These are phyloP conservation scores for Fraxinus floribunda DNA, from an alignment of 305 asterid species.

Conservation along the genomic window DNA sequence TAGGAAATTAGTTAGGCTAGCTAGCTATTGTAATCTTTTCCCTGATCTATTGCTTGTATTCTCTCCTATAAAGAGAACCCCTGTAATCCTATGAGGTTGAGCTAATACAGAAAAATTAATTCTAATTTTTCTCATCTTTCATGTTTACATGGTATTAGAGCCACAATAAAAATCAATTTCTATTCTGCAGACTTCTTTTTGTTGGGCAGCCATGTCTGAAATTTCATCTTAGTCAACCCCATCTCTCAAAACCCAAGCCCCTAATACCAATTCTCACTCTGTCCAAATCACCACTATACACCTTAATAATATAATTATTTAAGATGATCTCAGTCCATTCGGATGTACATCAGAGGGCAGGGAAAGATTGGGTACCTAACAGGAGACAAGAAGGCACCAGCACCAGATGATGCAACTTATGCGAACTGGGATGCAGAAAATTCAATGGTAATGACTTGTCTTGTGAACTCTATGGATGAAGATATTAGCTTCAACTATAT, in stretches of 20 bases:
- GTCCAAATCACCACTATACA: background rate
- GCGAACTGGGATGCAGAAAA: background rate
- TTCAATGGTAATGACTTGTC: background rate
- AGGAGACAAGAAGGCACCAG: background rate
- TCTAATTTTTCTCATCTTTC: background rate
- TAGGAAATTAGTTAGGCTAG: background rate
- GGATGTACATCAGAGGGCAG: background rate
- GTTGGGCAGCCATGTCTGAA: background rate
- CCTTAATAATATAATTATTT: too few species aligned
- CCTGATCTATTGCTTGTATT: background rate
- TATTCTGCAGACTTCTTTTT: background rate
- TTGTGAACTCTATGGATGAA: background rate
- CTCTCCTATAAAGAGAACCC: background rate
- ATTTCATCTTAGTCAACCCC: background rate
- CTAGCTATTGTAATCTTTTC: background rate
- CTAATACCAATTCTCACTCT: background rate
- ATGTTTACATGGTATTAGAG: background rate
- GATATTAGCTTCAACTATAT: background rate
- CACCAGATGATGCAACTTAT: background rate
- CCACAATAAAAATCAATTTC: background rate
- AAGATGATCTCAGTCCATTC: background rate
- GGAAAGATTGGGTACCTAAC: background rate
- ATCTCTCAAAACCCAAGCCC: background rate
- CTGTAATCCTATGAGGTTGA: background rate
- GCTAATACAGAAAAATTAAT: background rate